Percentiles rank a stretch among this genome's conserved stretches.
These are phyloP conservation scores for Blastobotrys arbuscula DNA, from an alignment of 1,139 yeast genomes.

Conservation along the genomic window DNA sequence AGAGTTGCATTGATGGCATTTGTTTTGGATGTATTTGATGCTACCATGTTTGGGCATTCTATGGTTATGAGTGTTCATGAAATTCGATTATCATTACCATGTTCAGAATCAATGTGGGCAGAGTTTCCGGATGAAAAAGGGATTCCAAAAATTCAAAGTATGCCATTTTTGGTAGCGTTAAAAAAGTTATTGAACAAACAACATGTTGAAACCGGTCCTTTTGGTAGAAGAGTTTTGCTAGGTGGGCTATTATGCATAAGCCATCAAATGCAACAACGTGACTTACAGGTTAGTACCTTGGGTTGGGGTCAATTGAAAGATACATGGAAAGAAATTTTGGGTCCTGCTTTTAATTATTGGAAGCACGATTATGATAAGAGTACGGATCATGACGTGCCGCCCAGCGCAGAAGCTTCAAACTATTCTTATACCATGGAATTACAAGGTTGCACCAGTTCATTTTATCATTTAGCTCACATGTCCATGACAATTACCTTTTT, in stretches of 20 bases:
- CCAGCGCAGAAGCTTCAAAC: conserved; percentile 10
- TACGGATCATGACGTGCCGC: conserved; percentile 12
- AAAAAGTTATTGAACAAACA: conserved; percentile 51
- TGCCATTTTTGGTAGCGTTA: conserved; percentile 49
- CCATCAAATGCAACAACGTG: conserved; percentile 72
- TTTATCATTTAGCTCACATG: conserved; percentile 53
- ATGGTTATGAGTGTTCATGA: conserved; percentile 63
- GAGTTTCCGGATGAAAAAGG: conserved; percentile 29
- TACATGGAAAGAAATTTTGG: conserved; percentile 58
- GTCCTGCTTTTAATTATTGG: conserved; percentile 62
- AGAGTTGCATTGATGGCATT: conserved; percentile 76
- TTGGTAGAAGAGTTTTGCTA: conserved; percentile 60
- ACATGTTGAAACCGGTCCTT: conserved; percentile 44
- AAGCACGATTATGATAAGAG: conserved; percentile 20
- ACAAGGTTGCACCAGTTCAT: conserved; percentile 30
- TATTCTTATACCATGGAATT: conserved; percentile 20
- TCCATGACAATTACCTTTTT: conserved; percentile 66
- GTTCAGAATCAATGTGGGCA: conserved; percentile 78
- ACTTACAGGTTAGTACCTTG: conserved; percentile 48
- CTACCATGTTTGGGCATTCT: conserved; percentile 74
- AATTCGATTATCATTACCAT: conserved; percentile 69
- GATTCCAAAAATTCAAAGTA: conserved; percentile 24
- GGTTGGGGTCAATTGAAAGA: conserved; percentile 40
- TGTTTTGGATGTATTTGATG: conserved; percentile 71
- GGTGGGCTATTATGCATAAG: conserved; percentile 67